These are phyloP conservation scores for Eucalyptus sp. DNA, from an alignment of 345 rosid species.

Conservation along the genomic window DNA sequence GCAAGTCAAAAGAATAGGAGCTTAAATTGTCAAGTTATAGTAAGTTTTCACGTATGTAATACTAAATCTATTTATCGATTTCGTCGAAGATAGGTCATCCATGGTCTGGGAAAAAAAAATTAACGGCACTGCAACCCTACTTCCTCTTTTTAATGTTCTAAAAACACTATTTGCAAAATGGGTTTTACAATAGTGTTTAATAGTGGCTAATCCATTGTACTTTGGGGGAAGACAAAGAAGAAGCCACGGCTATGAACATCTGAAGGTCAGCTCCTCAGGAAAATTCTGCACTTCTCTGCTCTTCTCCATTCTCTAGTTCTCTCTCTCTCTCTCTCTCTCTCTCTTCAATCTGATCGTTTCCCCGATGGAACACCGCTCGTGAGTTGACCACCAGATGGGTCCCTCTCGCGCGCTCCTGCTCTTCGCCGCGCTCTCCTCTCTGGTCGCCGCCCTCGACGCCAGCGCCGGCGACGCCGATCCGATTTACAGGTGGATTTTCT, in stretches of 20 bases:
- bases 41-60: background rate
- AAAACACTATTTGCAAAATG: background rate
- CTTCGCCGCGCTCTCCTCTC: constrained; percentile 5
- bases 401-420: constrained; percentile 20
- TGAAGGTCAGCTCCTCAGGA: background rate
- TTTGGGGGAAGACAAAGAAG: background rate
- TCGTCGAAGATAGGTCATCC: background rate
- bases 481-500: constrained; percentile 43
- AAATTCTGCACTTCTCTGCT: background rate
- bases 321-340: too few species aligned
- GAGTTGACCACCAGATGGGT: constrained; percentile 17
- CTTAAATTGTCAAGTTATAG: background rate
- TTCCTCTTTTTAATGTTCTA: background rate
- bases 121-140: background rate
- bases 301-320: background rate
- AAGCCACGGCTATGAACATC: background rate
- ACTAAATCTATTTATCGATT: background rate
- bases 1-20: background rate
- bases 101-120: accelerated
- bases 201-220: background rate
- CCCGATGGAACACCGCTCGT: background rate
- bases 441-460: constrained; percentile 32
- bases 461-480: constrained; percentile 88
- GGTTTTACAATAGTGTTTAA: background rate
- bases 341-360: background rate